These are phyloP conservation scores for Lantana camara DNA, from an alignment of 257 asterid genomes.

Conservation along the genomic window DNA sequence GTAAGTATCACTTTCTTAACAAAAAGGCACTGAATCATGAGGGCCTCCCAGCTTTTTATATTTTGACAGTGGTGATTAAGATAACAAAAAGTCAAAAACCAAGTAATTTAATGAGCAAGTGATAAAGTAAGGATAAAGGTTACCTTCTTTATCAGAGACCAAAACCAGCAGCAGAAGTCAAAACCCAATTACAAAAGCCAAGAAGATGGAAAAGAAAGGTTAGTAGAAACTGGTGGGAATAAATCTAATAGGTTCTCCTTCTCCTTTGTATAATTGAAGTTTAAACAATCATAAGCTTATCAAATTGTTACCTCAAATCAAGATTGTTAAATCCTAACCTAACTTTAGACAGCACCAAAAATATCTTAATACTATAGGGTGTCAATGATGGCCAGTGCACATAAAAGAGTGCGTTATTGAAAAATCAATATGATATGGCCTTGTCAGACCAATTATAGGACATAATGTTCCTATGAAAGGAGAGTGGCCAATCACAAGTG, in stretches of 20 bases:
- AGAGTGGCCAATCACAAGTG: not conserved
- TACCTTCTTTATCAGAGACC: slow-evolving; percentile 6
- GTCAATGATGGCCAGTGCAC: not conserved
- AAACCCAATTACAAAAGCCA: slow-evolving; percentile 9
- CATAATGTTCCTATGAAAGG: not conserved
- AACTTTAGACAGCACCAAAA: not conserved
- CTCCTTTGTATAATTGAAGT: not conserved
- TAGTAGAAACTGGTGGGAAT: not conserved
- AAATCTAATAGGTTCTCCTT: not conserved
- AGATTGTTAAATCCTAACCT: not conserved
- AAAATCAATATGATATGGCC: not conserved
- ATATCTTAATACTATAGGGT: not conserved
- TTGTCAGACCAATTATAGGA: not conserved
- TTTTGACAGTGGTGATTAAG: slow-evolving; percentile 19
- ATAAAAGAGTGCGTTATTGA: not conserved
- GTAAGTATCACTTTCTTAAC: slow-evolving; percentile 17
- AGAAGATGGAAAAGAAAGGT: not conserved
- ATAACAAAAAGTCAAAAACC: slow-evolving; percentile 8
- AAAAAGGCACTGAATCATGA: not conserved
- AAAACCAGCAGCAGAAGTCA: slow-evolving; percentile 3
- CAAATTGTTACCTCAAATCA: not conserved
- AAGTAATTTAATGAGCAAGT: not conserved
- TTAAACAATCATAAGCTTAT: too few relatives aligned
- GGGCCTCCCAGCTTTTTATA: slow-evolving; percentile 14
- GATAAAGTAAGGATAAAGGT: slow-evolving; percentile 2